These are phyloP conservation scores for Arabidopsis suecica DNA, from an alignment of 345 rosid species.

Conservation along the genomic window DNA sequence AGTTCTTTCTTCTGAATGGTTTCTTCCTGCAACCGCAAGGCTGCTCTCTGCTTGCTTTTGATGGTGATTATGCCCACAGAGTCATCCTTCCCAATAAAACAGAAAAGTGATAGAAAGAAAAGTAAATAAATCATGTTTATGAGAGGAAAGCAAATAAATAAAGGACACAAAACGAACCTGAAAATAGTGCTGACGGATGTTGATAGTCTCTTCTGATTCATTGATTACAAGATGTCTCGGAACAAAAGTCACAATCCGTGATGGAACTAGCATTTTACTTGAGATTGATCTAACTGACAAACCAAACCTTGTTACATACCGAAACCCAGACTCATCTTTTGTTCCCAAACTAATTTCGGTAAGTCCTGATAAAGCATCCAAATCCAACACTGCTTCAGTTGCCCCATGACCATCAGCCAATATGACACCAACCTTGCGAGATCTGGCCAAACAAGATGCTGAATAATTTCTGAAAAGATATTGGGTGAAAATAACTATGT, in stretches of 20 bases:
- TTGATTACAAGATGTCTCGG: constrained; percentile 80
- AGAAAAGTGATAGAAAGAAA: constrained; percentile 26
- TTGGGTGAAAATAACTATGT: constrained; percentile 18
- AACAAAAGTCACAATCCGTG: constrained; percentile 67
- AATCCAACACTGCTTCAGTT: constrained; percentile 68
- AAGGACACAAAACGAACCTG: constrained; percentile 58
- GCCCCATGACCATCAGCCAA: constrained; percentile 56
- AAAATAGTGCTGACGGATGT: constrained; percentile 74
- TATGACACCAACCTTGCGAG: constrained; percentile 62
- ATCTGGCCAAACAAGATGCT: constrained; percentile 55
- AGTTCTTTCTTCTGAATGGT: constrained; percentile 58
- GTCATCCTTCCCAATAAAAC: constrained; percentile 62
- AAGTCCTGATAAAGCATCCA: constrained; percentile 86
- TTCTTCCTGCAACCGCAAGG: constrained; percentile 61
- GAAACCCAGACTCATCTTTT: constrained; percentile 58
- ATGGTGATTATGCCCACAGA: constrained; percentile 55
- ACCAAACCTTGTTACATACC: constrained; percentile 73
- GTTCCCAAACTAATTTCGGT: constrained; percentile 78
- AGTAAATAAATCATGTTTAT: constrained; percentile 35
- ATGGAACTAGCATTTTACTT: constrained; percentile 59
- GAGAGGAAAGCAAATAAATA: constrained; percentile 13
- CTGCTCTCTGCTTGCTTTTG: constrained; percentile 61
- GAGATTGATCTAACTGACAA: constrained; percentile 62
- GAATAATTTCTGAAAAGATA: constrained; percentile 24
- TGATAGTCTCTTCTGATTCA: constrained; percentile 67